These are phyloP conservation scores for Pulveroboletus sp. DNA, from an alignment of 768 basidiomycete species.

Conservation along the genomic window DNA sequence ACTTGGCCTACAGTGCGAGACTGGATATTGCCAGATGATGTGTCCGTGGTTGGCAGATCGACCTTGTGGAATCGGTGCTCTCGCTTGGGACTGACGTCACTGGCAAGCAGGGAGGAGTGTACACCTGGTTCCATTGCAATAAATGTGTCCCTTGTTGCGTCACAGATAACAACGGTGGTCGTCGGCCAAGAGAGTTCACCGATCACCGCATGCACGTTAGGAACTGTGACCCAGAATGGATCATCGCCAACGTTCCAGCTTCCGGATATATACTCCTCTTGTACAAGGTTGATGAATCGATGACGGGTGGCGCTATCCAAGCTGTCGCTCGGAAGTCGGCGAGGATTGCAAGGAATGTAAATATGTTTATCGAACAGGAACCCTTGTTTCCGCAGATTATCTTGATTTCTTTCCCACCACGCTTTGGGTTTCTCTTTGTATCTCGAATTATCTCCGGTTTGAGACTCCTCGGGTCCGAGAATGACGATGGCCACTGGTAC, in stretches of 20 bases:
- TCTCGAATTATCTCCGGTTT: no score
- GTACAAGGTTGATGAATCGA: constrained; percentile 9
- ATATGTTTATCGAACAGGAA: constrained; percentile 29
- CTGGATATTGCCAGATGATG: not conserved
- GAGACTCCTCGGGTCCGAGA: constrained; percentile 33
- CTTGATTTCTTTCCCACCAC: constrained; percentile 31
- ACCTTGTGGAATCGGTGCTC: constrained; percentile 16
- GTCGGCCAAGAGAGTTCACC: constrained; percentile 18
- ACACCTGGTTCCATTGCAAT: constrained; percentile 4
- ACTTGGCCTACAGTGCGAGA: not conserved
- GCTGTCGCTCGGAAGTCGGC: not conserved
- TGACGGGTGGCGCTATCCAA: not conserved
- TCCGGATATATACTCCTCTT: constrained; percentile 7
- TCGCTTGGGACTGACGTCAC: not conserved
- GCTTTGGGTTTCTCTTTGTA: constrained; percentile 13
- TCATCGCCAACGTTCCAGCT: constrained; percentile 13
- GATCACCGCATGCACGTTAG: constrained; percentile 18
- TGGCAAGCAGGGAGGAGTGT: constrained; percentile 8
- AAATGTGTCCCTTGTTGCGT: constrained; percentile 10
- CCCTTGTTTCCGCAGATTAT: constrained; percentile 8
- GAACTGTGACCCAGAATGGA: constrained; percentile 9
- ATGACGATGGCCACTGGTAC: constrained; percentile 30
- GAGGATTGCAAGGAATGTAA: constrained; percentile 15
- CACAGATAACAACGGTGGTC: constrained; percentile 19
- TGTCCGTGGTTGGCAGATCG: no score